A percentile compares a stretch with the other conserved stretches of the same genome.
Conservation (phyloP, 441 rosid genomes). For the Adansonia rubrostipa region DNA sequence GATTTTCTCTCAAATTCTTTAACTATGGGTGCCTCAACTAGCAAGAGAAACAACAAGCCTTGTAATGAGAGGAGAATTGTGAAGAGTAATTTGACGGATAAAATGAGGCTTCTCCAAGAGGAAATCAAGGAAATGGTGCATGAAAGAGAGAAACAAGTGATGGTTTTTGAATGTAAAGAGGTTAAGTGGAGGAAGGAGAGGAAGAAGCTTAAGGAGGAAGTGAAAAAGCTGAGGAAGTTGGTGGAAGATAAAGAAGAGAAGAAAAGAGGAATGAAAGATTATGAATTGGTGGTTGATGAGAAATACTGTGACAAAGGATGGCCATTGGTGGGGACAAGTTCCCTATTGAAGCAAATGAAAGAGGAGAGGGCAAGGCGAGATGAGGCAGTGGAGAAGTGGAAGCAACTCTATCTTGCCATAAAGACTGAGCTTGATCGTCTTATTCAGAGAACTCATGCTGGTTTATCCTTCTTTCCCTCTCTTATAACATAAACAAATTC, state of each 20-base stretch:
- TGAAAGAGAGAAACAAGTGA: slow-evolving; percentile 45
- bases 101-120: slow-evolving; percentile 49
- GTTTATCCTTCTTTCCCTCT: slow-evolving; percentile 18
- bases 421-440: slow-evolving; percentile 86
- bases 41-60: slow-evolving; percentile 44
- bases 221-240: slow-evolving; percentile 52
- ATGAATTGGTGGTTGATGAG: not conserved
- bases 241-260: slow-evolving; percentile 58
- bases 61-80: slow-evolving; percentile 27
- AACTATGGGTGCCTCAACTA: slow-evolving; percentile 51
- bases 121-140: slow-evolving; percentile 29
- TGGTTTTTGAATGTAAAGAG: slow-evolving; percentile 55
- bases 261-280: slow-evolving; percentile 33
- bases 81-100: slow-evolving; percentile 36
- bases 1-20: not conserved
- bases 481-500: not conserved
- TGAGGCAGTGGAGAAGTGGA: slow-evolving; percentile 83
- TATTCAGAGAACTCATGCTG: slow-evolving; percentile 60
- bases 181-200: slow-evolving; percentile 76
- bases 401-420: slow-evolving; percentile 77
- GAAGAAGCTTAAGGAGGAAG: slow-evolving; percentile 69
- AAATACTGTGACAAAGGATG: slow-evolving; percentile 29
- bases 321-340: slow-evolving; percentile 34
- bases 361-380: slow-evolving; percentile 72
- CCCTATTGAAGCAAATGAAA: slow-evolving; percentile 59